Conservation (phyloP, 1,284 basidiomycete genomes). For the Irpex sp. region DNA sequence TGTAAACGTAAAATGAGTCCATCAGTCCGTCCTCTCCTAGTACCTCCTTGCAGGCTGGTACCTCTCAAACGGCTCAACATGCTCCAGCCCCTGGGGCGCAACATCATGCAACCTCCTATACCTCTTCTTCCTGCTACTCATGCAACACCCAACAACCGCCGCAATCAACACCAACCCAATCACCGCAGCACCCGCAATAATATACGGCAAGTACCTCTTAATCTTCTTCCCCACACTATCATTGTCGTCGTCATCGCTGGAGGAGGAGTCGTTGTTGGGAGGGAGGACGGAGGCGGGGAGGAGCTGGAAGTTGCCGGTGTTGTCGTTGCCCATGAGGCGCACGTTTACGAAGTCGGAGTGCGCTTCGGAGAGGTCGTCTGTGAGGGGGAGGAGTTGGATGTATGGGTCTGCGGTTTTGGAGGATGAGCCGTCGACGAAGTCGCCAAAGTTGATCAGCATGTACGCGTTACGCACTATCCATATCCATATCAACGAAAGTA, state of each 20-base stretch:
- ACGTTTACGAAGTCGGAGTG: slow-evolving; percentile 51
- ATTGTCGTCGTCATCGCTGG: slow-evolving; percentile 10
- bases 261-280: slow-evolving; percentile 12
- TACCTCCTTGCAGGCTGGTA: slow-evolving; percentile 27
- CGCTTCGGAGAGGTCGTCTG: slow-evolving; percentile 30
- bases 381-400: slow-evolving; percentile 57
- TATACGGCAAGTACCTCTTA: slow-evolving; percentile 27
- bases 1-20: no score
- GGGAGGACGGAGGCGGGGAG: slow-evolving; percentile 38
- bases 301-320: slow-evolving; percentile 41
- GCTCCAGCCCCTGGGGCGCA: slow-evolving; percentile 24
- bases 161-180: slow-evolving; percentile 23
- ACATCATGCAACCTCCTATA: slow-evolving; percentile 28
- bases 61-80: slow-evolving; percentile 27
- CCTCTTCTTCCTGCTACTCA: slow-evolving; percentile 30
- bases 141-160: slow-evolving; percentile 24
- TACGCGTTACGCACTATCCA: slow-evolving; percentile 65
- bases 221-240: slow-evolving; percentile 19
- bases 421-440: slow-evolving; percentile 42
- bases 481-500: not conserved
- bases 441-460: slow-evolving; percentile 56
- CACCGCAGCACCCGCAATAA: slow-evolving; percentile 27
- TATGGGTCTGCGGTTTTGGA: slow-evolving; percentile 41
- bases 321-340: slow-evolving; percentile 48
- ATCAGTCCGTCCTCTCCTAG: slow-evolving; percentile 5